Evolutionary conservation across 306 rosid genomes (phyloP).

Genomic region (Alnus rubra): DNA sequence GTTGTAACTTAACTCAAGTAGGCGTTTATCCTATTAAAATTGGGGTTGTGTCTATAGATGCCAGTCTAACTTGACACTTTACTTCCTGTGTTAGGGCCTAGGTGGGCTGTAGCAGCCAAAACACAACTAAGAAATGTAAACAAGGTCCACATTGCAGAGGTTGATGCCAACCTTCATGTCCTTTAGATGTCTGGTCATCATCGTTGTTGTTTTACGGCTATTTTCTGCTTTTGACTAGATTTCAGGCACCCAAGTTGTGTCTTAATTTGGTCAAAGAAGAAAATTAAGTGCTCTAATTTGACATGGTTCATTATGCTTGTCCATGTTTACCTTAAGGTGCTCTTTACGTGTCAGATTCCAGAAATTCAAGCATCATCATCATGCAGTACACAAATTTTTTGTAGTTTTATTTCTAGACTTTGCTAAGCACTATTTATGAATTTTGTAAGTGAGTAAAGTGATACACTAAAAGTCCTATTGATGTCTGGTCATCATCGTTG

Average conservation of each 20-base stretch:
- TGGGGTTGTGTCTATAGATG: not conserved
- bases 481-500: no score
- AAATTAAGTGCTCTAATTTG: not conserved
- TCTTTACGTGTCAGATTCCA: not conserved
- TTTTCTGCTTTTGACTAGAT: no score
- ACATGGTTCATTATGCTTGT: not conserved
- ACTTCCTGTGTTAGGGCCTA: not conserved
- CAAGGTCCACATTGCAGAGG: not conserved
- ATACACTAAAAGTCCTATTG: not conserved
- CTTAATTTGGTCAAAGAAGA: not conserved
- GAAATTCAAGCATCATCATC: slow-evolving; percentile 12
- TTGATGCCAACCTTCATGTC: not conserved
- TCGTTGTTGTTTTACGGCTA: not conserved
- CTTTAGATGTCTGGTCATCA: not conserved
- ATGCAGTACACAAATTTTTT: not conserved
- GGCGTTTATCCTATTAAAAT: no score
- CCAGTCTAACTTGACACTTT: no score
- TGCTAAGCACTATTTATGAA: not conserved
- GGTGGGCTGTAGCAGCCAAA: not conserved
- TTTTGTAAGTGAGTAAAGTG: not conserved
- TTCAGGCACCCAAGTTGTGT: not conserved
- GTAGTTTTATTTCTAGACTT: not conserved
- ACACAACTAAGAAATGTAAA: not conserved
- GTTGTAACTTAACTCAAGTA: not conserved
- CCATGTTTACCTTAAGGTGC: slow-evolving; percentile 6